Conservation (phyloP, 169 alveolate genomes). For the Toxoplasma gondii region DNA sequence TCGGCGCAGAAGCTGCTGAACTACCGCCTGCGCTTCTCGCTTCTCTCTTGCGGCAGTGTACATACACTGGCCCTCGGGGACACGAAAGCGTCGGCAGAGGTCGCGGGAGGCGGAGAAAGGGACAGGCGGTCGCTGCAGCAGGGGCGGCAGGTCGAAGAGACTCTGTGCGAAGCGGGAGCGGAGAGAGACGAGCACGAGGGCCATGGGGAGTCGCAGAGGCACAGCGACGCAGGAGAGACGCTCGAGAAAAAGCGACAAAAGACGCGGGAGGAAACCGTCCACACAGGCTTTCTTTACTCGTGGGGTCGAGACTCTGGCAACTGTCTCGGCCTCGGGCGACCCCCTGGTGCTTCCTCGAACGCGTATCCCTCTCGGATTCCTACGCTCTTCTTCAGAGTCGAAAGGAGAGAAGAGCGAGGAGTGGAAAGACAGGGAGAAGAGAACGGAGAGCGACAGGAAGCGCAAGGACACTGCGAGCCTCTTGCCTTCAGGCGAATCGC, state of each 20-base stretch:
- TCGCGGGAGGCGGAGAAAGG: background rate
- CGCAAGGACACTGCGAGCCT: slow-evolving; percentile 9
- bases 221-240: background rate
- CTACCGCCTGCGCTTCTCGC: slow-evolving; percentile 41
- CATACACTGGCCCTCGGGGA: slow-evolving; percentile 48
- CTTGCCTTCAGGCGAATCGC: slow-evolving; percentile 41
- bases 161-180: too few species aligned
- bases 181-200: background rate
- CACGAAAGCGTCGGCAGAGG: background rate
- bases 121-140: too few species aligned
- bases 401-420: background rate
- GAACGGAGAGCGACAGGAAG: background rate
- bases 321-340: slow-evolving; percentile 53
- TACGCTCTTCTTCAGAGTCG: background rate
- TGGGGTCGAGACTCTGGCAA: slow-evolving; percentile 60
- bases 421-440: background rate
- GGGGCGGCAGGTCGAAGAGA: too few species aligned
- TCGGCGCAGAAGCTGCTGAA: background rate
- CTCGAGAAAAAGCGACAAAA: background rate
- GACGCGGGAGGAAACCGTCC: background rate
- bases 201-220: background rate
- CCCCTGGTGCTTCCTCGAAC: background rate
- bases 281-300: background rate
- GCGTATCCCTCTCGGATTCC: slow-evolving; percentile 24
- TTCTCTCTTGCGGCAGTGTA: slow-evolving; percentile 55